These are phyloP conservation scores for Aspergillus costaricaensis DNA, from an alignment of 2,329 filamentous ascomycete species.

Conservation along the genomic window DNA sequence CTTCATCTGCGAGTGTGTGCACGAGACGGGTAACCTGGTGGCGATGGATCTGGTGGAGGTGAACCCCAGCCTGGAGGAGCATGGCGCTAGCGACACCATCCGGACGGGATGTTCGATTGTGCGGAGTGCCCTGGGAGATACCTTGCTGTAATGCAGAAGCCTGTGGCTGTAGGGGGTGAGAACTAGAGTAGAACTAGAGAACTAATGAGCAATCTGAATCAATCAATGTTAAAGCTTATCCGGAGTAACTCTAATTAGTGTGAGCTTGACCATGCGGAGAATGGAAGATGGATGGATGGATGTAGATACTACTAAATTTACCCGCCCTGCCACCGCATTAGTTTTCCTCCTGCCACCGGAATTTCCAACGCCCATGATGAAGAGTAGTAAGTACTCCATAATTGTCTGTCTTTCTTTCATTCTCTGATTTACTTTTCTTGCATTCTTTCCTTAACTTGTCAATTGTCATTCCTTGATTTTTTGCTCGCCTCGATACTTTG, in stretches of 20 bases:
- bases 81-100: slow-evolving; percentile 81
- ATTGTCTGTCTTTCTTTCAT: background rate
- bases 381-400: no score
- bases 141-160: slow-evolving; percentile 62
- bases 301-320: background rate
- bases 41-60: slow-evolving; percentile 83
- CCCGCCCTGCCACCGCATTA: background rate
- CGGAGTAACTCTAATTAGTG: no score
- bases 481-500: no score
- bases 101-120: slow-evolving; percentile 88
- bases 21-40: slow-evolving; percentile 75
- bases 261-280: no score
- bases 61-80: slow-evolving; percentile 69
- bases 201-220: no score
- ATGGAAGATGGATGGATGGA: no score
- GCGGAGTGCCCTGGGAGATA: slow-evolving; percentile 88
- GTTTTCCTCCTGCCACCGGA: slow-evolving; percentile 5
- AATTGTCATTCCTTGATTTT: no score
- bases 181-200: no score
- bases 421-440: background rate
- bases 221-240: no score
- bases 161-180: no score
- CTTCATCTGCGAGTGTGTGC: slow-evolving; percentile 88
- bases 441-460: no score
- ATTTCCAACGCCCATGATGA: background rate